Evolutionary conservation across 225 moss, liverwort and hornwort species (phyloP).

Genomic region (Pseudisothecium myosuroides): DNA sequence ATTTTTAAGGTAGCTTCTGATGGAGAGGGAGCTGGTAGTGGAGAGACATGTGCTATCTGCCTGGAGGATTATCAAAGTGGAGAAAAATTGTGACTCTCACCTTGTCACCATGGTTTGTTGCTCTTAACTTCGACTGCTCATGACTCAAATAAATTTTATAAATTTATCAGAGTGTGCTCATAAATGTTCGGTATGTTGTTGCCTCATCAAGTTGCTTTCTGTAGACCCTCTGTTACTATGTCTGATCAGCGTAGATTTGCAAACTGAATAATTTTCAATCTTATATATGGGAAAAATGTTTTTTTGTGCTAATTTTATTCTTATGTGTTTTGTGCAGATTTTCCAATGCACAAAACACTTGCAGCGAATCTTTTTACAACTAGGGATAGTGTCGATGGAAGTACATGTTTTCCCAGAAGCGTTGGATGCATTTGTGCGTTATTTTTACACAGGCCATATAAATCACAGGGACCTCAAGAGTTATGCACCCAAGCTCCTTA

Average conservation of each 20-base stretch:
- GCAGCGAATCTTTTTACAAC: too few relatives aligned
- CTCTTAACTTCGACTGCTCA: neutral
- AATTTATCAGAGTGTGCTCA: neutral
- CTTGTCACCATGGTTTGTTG: slow-evolving; percentile 81
- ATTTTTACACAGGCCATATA: slow-evolving; percentile 66
- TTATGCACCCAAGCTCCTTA: slow-evolving; percentile 51
- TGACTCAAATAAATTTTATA: neutral
- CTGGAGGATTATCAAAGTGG: slow-evolving; percentile 92
- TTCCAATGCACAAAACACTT: too few relatives aligned
- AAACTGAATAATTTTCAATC: neutral
- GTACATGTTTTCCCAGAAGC: slow-evolving; percentile 61
- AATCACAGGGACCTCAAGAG: slow-evolving; percentile 65
- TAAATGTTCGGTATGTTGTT: neutral
- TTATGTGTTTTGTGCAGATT: slow-evolving; percentile 39
- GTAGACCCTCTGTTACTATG: neutral
- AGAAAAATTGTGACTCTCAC: slow-evolving; percentile 75
- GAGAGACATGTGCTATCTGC: slow-evolving; percentile 95
- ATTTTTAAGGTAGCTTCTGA: slow-evolving; percentile 58
- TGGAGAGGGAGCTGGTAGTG: slow-evolving; percentile 52
- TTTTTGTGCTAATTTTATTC: neutral
- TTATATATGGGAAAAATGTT: neutral
- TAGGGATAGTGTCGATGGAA: slow-evolving; percentile 56
- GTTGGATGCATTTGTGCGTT: slow-evolving; percentile 58
- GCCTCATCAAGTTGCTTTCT: neutral
- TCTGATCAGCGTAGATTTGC: neutral